A percentile compares a stretch with the other conserved stretches of the same genome.
These are phyloP conservation scores for Malassezia cuniculi DNA, from an alignment of 1,284 basidiomycete genomes.

Conservation along the genomic window DNA sequence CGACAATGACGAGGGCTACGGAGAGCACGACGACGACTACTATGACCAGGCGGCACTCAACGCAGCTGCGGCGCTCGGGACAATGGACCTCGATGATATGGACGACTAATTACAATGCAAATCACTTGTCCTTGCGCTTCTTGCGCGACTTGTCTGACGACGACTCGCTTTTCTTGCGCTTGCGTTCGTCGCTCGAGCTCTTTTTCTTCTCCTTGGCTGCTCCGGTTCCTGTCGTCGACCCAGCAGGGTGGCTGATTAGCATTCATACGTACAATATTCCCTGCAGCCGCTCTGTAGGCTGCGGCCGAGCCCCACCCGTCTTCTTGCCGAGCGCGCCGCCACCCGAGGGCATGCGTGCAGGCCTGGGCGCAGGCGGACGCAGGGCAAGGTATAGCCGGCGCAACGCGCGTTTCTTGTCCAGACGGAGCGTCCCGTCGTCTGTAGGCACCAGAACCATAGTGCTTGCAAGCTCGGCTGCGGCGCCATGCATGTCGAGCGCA, in stretches of 20 bases:
- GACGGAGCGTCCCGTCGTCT: constrained; percentile 9
- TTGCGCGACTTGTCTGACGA: no score
- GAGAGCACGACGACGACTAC: neutral
- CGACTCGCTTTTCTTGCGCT: no score
- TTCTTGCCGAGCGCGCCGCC: constrained; percentile 13
- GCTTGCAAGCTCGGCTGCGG: constrained; percentile 20
- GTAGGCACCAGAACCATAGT: constrained; percentile 20
- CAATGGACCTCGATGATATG: no score
- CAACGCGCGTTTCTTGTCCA: constrained; percentile 14
- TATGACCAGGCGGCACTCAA: no score
- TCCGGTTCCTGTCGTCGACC: no score
- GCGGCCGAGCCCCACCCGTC: no score
- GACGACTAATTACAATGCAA: no score
- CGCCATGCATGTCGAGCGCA: constrained; percentile 14
- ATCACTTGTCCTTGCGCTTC: no score
- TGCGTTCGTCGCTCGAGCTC: no score
- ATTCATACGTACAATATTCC: constrained; percentile 18
- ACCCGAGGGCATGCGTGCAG: constrained; percentile 7
- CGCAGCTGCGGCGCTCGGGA: neutral
- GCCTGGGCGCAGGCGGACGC: constrained; percentile 14
- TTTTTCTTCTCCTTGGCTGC: no score
- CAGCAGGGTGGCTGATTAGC: constrained; percentile 12
- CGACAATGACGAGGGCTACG: neutral
- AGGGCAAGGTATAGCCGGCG: constrained; percentile 18
- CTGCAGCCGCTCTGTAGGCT: constrained; percentile 28